A percentile compares a stretch with the other conserved stretches of the same genome.
phyloP scores from a whole-genome alignment of 2,329 filamentous ascomycete species.

The Niveomyces coronatus region DNA sequence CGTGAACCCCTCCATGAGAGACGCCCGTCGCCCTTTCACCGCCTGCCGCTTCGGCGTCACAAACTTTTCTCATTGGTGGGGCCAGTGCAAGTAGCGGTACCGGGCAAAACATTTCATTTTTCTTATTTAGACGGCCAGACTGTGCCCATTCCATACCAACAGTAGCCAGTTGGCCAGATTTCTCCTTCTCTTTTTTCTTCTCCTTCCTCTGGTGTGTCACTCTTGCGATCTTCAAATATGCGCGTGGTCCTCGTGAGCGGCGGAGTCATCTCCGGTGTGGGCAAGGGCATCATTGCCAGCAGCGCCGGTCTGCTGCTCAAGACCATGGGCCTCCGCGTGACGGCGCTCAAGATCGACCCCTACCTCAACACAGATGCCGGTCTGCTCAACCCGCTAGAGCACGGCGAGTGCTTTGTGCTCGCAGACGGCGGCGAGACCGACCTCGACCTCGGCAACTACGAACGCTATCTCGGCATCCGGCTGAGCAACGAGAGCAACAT shows the following conservation, averaged over 20 bases:
- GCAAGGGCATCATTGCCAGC: slow-evolving; percentile 39
- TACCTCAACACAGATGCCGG: slow-evolving; percentile 32
- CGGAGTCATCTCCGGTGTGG: slow-evolving; percentile 48
- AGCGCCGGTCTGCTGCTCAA: slow-evolving; percentile 46
- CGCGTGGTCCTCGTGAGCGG: slow-evolving; percentile 20
- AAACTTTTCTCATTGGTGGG: not conserved
- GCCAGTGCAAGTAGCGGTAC: not conserved
- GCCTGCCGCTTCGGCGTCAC: not conserved
- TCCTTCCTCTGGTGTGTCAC: not conserved
- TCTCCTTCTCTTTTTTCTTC: too few relatives aligned
- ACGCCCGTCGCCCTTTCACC: not conserved
- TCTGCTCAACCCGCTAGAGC: slow-evolving; percentile 29
- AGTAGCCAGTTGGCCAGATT: too few relatives aligned
- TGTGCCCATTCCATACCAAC: not conserved
- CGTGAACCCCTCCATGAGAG: too few relatives aligned
- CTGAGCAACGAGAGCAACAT: slow-evolving; percentile 87
- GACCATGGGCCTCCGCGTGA: slow-evolving; percentile 17
- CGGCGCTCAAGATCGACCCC: slow-evolving; percentile 38
- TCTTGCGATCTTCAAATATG: slow-evolving; percentile 13
- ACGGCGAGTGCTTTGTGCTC: slow-evolving; percentile 84
- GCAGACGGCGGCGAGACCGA: slow-evolving; percentile 60
- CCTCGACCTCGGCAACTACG: slow-evolving; percentile 44
- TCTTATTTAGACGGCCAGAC: not conserved
- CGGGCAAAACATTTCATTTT: not conserved
- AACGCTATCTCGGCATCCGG: slow-evolving; percentile 53